Conservation (phyloP, 1,284 basidiomycete genomes). For the Flammula alnicola region DNA sequence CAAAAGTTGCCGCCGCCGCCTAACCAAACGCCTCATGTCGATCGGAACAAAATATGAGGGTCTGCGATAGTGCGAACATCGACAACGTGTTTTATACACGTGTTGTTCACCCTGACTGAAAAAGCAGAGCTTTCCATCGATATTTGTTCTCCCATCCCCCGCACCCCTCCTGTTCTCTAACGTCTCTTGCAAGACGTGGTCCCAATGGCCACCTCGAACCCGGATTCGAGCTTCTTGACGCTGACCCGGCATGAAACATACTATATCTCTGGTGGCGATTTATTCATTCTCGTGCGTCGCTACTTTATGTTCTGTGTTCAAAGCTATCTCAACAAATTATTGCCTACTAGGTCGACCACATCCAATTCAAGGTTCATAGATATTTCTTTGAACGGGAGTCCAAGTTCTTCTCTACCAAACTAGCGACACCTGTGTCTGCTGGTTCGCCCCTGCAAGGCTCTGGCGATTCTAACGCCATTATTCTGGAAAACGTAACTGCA, state of each 20-base stretch:
- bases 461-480: slow-evolving; percentile 53
- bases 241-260: slow-evolving; percentile 50
- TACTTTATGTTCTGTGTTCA: neutral
- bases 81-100: slow-evolving; percentile 37
- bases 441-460: slow-evolving; percentile 47
- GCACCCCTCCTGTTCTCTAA: slow-evolving; percentile 23
- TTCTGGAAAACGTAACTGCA: slow-evolving; percentile 50
- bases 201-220: neutral
- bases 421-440: slow-evolving; percentile 49
- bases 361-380: slow-evolving; percentile 60
- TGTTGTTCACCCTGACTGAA: slow-evolving; percentile 35
- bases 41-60: no score
- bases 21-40: slow-evolving; percentile 27
- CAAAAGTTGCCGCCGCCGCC: slow-evolving; percentile 12
- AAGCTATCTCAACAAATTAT: neutral
- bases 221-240: slow-evolving; percentile 26
- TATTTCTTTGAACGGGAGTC: slow-evolving; percentile 74
- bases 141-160: neutral
- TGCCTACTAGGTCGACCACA: slow-evolving; percentile 46
- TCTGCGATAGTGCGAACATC: slow-evolving; percentile 17
- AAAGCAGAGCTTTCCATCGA: slow-evolving; percentile 22
- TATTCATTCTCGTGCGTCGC: slow-evolving; percentile 46
- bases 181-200: slow-evolving; percentile 6
- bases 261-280: slow-evolving; percentile 58
- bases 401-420: slow-evolving; percentile 48